phyloP scores from a whole-genome alignment of 768 basidiomycete species.

The Hericium erinaceus region DNA sequence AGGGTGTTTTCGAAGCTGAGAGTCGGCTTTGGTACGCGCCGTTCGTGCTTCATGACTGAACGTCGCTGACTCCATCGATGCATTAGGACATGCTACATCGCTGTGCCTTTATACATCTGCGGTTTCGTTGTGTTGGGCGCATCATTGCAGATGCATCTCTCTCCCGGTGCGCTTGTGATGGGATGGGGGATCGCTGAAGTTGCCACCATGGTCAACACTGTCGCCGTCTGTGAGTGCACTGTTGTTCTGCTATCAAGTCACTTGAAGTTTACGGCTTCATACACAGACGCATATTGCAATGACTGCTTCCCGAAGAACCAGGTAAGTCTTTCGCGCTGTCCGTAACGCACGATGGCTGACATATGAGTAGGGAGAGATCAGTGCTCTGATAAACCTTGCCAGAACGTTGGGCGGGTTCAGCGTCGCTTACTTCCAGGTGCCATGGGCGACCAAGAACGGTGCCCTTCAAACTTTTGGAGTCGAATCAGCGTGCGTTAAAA shows the following conservation, averaged over 20 bases:
- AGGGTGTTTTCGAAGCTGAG: constrained; percentile 47
- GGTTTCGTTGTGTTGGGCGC: constrained; percentile 54
- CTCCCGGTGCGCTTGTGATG: constrained; percentile 45
- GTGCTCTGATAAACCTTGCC: constrained; percentile 48
- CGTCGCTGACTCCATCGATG: neutral
- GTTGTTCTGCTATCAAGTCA: constrained; percentile 4
- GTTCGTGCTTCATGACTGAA: neutral
- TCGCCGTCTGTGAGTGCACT: constrained; percentile 43
- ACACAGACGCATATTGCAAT: constrained; percentile 37
- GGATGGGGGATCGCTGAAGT: constrained; percentile 61
- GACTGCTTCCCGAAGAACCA: constrained; percentile 40
- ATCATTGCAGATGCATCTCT: constrained; percentile 42
- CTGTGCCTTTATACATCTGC: constrained; percentile 47
- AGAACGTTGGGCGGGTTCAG: constrained; percentile 51
- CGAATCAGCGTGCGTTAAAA: constrained; percentile 44
- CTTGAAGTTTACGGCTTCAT: constrained; percentile 4
- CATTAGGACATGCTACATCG: constrained; percentile 50
- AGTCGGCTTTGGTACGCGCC: constrained; percentile 43
- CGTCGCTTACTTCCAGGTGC: constrained; percentile 59
- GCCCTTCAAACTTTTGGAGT: constrained; percentile 53
- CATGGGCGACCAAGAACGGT: constrained; percentile 52
- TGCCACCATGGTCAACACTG: constrained; percentile 50
- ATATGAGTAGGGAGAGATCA: constrained; percentile 45
- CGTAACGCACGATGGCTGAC: neutral
- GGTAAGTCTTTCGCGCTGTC: constrained; percentile 11